Conservation (phyloP, 306 rosid species). For the Quercus suber region DNA sequence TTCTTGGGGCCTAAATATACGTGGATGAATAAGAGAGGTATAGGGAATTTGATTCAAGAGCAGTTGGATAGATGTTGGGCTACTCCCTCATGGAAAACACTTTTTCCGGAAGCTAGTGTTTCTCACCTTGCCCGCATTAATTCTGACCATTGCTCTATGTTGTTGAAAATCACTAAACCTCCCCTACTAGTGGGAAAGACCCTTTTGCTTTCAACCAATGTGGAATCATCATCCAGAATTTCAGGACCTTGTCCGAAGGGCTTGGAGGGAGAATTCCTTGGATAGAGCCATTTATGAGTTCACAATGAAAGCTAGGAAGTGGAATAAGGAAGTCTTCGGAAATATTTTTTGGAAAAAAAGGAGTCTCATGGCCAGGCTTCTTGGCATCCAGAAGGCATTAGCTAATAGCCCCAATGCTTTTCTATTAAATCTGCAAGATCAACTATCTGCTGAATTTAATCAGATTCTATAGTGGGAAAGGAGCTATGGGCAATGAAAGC, state of each 20-base stretch:
- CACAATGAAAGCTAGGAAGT: not conserved
- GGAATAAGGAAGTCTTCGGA: not conserved
- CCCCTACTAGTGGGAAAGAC: not conserved
- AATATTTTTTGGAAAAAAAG: not conserved
- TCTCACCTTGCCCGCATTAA: not conserved
- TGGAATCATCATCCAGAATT: no score
- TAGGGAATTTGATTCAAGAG: not conserved
- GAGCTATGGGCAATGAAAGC: no score
- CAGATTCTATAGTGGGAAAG: no score
- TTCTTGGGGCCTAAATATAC: not conserved
- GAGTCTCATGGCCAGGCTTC: not conserved
- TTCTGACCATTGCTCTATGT: not conserved
- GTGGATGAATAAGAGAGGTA: not conserved
- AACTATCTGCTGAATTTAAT: no score
- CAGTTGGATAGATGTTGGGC: not conserved
- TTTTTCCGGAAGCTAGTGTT: not conserved
- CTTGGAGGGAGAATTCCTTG: not conserved
- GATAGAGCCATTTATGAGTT: not conserved
- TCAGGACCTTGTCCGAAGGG: no score
- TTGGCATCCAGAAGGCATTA: not conserved
- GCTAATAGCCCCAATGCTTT: no score
- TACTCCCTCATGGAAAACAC: not conserved
- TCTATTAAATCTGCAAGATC: no score
- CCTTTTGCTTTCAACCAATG: not conserved
- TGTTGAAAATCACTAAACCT: not conserved